Base-by-base conservation (phyloP, 2,329 filamentous ascomycete species). In the Phyllosticta ampelicida region DNA sequence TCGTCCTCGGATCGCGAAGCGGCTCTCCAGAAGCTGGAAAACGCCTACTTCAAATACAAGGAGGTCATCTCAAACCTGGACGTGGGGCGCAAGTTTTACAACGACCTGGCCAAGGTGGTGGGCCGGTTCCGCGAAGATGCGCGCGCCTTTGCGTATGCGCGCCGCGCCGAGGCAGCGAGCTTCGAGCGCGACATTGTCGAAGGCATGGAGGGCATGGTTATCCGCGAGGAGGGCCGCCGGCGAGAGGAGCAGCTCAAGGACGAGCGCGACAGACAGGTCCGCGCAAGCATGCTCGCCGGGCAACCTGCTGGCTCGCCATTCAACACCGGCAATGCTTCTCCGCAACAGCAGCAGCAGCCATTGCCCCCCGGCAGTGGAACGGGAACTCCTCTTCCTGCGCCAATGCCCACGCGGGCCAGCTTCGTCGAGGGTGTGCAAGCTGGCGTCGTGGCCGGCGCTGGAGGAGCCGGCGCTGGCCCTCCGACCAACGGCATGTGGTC, bases 11-110 rank as follows among this genome's bases (percentile, higher is more conserved):
- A 95, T 67, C 84, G 94, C 13, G 92, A 97, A 70, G 82, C 87
- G 64, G 90, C 90, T 0, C 74, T 99, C 53, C 94, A 99, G 72
- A 84, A 82, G 61, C 77, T 99, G 9, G 92, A 97, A 71, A 90
- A 88, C 62, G 92, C 90, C 0, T 97, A 95, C 70, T 85, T 90
- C 72, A 95, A 92, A 73, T 97, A 97, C 77, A 96, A 96, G 74
- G 92, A 99, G 70, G 89, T 97, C 59, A 84, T 96, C 59, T 89
- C 83, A 63, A 96, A 97, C 68, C 79, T 96, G 2, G 92, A 97
- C 63, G 89, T 87, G 0, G 94, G 90, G 0, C 80, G 92, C 56
- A 96, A 94, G 70, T 99, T 99, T 70, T 99, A 97, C 76, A 99
- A 99, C 65, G 91, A 97, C 67, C 79, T 99, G 4, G 89, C 87